Percentiles rank a stretch among this genome's conserved stretches.
These are phyloP conservation scores for Castanopsis chinensis DNA, from an alignment of 306 rosid species.

Conservation along the genomic window DNA sequence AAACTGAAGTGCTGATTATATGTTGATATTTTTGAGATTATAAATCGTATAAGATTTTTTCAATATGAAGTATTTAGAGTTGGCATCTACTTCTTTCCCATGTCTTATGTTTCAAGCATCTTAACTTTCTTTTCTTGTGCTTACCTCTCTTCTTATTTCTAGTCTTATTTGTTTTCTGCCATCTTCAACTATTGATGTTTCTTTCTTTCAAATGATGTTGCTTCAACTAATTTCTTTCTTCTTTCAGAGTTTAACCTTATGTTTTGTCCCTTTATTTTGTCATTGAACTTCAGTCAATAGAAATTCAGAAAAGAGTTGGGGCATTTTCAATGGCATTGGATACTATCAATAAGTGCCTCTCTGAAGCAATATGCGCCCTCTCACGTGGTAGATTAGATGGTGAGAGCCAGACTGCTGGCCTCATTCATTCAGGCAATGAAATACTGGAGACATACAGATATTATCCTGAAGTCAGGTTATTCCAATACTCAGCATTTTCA, in stretches of 20 bases:
- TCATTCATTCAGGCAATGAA: slow-evolving; percentile 92
- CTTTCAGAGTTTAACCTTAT: neutral
- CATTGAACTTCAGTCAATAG: slow-evolving; percentile 62
- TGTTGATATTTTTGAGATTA: neutral
- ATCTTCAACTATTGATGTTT: neutral
- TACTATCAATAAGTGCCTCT: slow-evolving; percentile 89
- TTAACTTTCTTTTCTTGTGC: neutral
- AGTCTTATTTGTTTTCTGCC: slow-evolving; percentile 3
- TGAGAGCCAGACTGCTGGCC: slow-evolving; percentile 84
- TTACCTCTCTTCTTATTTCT: neutral
- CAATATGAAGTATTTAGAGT: neutral
- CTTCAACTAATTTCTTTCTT: neutral
- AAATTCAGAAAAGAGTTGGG: slow-evolving; percentile 90
- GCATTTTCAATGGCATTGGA: slow-evolving; percentile 94
- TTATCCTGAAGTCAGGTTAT: slow-evolving; percentile 73
- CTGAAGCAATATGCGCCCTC: slow-evolving; percentile 88
- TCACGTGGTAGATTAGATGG: slow-evolving; percentile 96
- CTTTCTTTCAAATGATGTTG: neutral
- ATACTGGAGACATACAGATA: slow-evolving; percentile 76
- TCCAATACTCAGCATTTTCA: slow-evolving; percentile 9
- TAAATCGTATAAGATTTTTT: neutral
- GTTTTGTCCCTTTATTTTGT: neutral
- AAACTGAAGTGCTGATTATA: neutral
- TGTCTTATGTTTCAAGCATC: neutral
- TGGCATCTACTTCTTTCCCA: neutral